Evolutionary conservation across 2,329 filamentous ascomycete genomes (phyloP), one percentile per base, ranked within the genome.

Genomic region (Fusarium odoratissimum): DNA sequence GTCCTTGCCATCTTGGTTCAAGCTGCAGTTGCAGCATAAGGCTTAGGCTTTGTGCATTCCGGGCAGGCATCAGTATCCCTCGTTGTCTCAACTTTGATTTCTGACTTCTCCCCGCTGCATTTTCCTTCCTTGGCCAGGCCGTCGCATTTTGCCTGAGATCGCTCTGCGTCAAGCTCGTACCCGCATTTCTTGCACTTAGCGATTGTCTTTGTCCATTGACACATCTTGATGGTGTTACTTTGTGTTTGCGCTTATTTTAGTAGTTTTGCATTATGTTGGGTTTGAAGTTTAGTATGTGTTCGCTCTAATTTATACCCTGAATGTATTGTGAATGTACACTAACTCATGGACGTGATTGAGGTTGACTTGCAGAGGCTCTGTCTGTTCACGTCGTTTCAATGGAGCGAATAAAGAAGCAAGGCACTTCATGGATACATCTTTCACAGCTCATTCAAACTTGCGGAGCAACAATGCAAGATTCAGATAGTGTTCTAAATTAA

Each of bases 41-140:
- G 14, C 10, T 31, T 30, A 3, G 37, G 37, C 11, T 38, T 38
- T 3, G 51, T n/a, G 51, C 51, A 55, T 8, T 55, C 37, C 6
- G 37, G 51, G 6, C 51, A 55, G 25, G 23, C 28, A 30, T 55
- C 51, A 4, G 51, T 55, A n/a, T 40, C 21, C 14, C 21, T 55
- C 2, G 17, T 31, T 0, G 2, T 12, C 2, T 19, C 10, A 12
- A 23, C 28, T 8, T 17, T 8, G 3, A 19, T 30, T 1, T 31
- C 14, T 13, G 51, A 37, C 16, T 31, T 23, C 28, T 19, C 17
- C 3, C 51, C 37, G 6, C 37, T 55, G 12, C 28, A 55, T 2
- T 42, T 55, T 10, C 28, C 28, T 6, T 55, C 19, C 25, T 42
- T 55, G 1, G 14, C 10, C 1, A 55, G 7, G 3, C 25, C 28